Evolutionary conservation across 371 early-diverging fungal genomes (phyloP), one percentile per base, ranked within the genome.

Genomic region (Apophysomyces elegans): DNA sequence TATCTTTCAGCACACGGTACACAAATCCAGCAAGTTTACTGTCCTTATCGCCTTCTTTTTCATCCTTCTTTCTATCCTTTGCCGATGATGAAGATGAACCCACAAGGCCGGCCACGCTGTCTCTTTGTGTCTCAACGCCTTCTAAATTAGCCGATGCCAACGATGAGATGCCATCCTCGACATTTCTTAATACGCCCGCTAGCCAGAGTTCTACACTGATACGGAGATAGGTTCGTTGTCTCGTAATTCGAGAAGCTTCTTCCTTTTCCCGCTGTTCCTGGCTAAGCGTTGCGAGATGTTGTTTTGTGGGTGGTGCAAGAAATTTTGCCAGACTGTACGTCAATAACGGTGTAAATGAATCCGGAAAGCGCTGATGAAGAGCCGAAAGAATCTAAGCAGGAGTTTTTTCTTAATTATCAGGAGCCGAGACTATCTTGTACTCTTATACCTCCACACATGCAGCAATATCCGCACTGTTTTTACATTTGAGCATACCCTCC

Each of bases 311-410:
- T 21, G 83, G 79, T 36, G 77, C 70, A 16, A 92, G 75, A 0
- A 61, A 67, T 68, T 89, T 90, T 5, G 83, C 73, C 14, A 96
- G 60, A 9, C 80, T 80, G 26, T 84, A 76, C 0, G 90, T 84
- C 44, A 97, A 74, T 38, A 88, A 71, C 1, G 84, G 76, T 0
- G 92, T 89, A 66, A 97, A 97, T 7, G 87, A 84, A 43, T 87
- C 89, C 0, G 93, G 89, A 77, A 96, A 97, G 8, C 98, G 87
- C 70, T 92, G 92, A 72, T 98, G 97, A n/a, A 97, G 74, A 1
- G 93, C 88, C 9, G 95, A 93, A 32, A 92, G 78, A 37, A 96
- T 87, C 90, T 90, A 62, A 7, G 1, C 21, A 57, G 41, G 56
- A 13, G 38, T 16, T 13, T 26, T 26, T 38, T 2, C 1, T 2